Evolutionary conservation across 108 stramenopile species (phyloP).

Genomic region (Fragilariopsis cylindrus): DNA sequence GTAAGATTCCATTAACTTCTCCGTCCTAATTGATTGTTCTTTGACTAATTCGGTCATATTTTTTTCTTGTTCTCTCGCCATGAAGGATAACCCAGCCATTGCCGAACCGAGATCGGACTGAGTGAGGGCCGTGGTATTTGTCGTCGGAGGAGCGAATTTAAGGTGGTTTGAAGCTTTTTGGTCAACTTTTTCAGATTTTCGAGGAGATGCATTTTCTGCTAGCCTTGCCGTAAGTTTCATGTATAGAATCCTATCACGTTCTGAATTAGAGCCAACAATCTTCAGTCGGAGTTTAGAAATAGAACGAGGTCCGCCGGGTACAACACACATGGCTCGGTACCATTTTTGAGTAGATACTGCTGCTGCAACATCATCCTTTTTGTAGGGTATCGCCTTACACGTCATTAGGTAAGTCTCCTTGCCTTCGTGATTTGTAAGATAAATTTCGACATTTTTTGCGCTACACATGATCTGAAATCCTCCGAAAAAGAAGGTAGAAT

Average conservation of each 20-base stretch:
- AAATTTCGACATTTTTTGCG: slow-evolving; percentile 31
- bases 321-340: slow-evolving; percentile 40
- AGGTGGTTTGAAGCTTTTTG: neutral
- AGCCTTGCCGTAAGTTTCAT: slow-evolving; percentile 38
- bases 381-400: slow-evolving; percentile 35
- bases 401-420: slow-evolving; percentile 43
- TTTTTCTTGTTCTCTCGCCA: slow-evolving; percentile 33
- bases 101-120: slow-evolving; percentile 39
- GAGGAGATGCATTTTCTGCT: slow-evolving; percentile 15
- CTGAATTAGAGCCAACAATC: neutral
- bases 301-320: slow-evolving; percentile 43
- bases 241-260: slow-evolving; percentile 6
- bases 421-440: slow-evolving; percentile 26
- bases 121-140: slow-evolving; percentile 9
- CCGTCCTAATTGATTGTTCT: slow-evolving; percentile 14
- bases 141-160: neutral
- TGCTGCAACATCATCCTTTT: neutral
- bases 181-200: neutral
- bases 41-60: slow-evolving; percentile 20
- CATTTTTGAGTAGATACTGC: neutral
- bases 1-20: neutral
- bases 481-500: slow-evolving; percentile 33
- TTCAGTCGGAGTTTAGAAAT: slow-evolving; percentile 23
- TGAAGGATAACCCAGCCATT: slow-evolving; percentile 43
- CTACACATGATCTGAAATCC: slow-evolving; percentile 45